These are phyloP conservation scores for Suhomyces kilbournensis DNA, from an alignment of 805 yeast genomes.

Conservation along the genomic window DNA sequence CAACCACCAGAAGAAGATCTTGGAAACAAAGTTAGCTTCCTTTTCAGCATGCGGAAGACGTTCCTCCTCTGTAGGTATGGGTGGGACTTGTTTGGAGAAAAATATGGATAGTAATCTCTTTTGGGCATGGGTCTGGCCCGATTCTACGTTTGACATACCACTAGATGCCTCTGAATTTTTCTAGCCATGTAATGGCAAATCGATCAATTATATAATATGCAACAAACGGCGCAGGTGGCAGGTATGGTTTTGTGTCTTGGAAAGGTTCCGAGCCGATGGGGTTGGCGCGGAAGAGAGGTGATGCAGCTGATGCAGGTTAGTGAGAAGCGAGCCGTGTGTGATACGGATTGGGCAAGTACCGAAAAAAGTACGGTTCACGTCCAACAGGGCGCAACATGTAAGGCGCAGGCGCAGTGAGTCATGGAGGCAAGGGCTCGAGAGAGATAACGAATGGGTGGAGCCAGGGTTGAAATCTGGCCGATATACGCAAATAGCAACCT, in stretches of 20 bases:
- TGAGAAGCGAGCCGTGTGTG: not conserved
- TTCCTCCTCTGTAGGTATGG: conserved; percentile 51
- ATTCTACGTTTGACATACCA: not conserved
- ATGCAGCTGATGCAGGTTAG: not conserved
- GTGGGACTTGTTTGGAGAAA: conserved; percentile 43
- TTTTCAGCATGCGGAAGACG: conserved; percentile 44
- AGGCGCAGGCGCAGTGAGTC: not conserved
- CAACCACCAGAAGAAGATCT: conserved; percentile 64
- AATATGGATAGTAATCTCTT: conserved; percentile 33
- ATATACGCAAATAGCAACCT: not conserved
- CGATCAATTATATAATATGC: not conserved
- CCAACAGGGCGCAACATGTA: not conserved
- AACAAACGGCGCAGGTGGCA: not conserved
- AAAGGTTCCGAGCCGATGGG: not conserved
- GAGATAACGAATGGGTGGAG: not conserved
- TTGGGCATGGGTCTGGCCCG: conserved; percentile 22
- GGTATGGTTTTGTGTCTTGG: not conserved
- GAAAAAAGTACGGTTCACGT: not conserved
- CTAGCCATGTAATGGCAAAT: not conserved
- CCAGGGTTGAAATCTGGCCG: not conserved
- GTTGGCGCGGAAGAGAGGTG: not conserved
- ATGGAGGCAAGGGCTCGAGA: not conserved
- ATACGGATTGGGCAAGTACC: not conserved
- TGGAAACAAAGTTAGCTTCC: conserved; percentile 38
- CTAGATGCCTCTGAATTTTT: not conserved